These are phyloP conservation scores for Ophiostoma ulmi DNA, from an alignment of 2,329 filamentous ascomycete species.

Conservation along the genomic window DNA sequence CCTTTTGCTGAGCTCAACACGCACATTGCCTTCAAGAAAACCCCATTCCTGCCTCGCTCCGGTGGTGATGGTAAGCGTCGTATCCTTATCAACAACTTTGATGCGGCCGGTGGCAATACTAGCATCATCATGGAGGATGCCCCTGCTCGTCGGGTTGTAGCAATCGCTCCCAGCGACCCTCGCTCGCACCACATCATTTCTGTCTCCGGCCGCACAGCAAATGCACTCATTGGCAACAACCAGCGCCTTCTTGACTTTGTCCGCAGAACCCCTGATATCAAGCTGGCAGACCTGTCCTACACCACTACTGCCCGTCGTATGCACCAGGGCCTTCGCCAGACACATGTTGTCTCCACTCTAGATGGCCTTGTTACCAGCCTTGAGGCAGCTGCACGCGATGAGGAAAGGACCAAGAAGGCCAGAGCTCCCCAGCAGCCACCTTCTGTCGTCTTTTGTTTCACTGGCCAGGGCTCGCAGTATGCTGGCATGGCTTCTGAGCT, in stretches of 20 bases:
- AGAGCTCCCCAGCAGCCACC: conserved; percentile 41
- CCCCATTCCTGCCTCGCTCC: conserved; percentile 44
- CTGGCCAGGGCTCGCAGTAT: conserved; percentile 53
- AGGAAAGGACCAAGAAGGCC: conserved; percentile 39
- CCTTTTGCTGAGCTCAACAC: conserved; percentile 51
- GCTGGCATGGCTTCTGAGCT: conserved; percentile 49
- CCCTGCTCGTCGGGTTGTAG: conserved; percentile 36
- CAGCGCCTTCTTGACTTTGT: conserved; percentile 52
- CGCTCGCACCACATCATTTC: conserved; percentile 54
- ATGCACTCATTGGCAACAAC: conserved; percentile 55
- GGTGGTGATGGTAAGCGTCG: conserved; percentile 42
- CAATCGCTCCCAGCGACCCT: conserved; percentile 39
- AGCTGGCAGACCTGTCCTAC: conserved; percentile 57
- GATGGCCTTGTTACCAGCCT: not conserved
- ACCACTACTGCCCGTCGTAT: conserved; percentile 62
- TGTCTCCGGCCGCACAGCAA: conserved; percentile 51
- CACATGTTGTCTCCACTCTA: conserved; percentile 42
- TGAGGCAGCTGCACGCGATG: conserved; percentile 3
- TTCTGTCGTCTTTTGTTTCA: conserved; percentile 51
- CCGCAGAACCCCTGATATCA: conserved; percentile 46
- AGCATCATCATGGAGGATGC: conserved; percentile 60
- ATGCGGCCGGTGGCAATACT: conserved; percentile 62
- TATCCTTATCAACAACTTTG: conserved; percentile 63
- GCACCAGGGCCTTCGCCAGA: conserved; percentile 52
- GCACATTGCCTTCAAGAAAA: conserved; percentile 52